Conservation (phyloP, 768 basidiomycete genomes). For the Leccinum boreale region DNA sequence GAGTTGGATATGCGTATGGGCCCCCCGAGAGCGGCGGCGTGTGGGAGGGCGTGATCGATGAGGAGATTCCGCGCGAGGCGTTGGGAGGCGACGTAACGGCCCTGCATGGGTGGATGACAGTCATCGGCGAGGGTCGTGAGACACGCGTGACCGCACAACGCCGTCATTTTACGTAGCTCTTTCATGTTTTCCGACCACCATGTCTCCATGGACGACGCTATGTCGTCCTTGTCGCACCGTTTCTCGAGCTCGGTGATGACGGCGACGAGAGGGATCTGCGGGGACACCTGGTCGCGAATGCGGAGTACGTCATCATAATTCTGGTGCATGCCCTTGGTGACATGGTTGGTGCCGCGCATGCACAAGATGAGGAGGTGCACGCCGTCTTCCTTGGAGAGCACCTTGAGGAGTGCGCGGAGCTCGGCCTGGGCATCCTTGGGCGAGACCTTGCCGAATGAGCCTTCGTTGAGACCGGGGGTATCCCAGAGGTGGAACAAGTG, state of each 20-base stretch:
- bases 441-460: conserved; percentile 22
- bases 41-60: conserved; percentile 19
- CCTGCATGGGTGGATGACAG: conserved; percentile 13
- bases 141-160: conserved; percentile 19
- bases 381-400: conserved; percentile 20
- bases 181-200: conserved; percentile 20
- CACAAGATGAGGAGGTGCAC: conserved; percentile 26
- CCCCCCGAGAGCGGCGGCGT: not conserved
- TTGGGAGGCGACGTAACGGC: conserved; percentile 16
- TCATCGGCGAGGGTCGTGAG: conserved; percentile 23
- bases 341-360: conserved; percentile 18
- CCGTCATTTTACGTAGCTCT: conserved; percentile 4
- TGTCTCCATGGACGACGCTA: conserved; percentile 20
- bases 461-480: conserved; percentile 22
- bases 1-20: not conserved
- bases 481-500: conserved; percentile 24
- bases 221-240: conserved; percentile 6
- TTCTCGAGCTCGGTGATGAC: conserved; percentile 27
- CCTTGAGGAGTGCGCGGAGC: conserved; percentile 15
- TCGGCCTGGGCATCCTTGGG: conserved; percentile 20
- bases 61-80: conserved; percentile 21
- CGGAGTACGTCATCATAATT: conserved; percentile 16
- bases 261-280: conserved; percentile 21
- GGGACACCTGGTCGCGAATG: conserved; percentile 21
- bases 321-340: conserved; percentile 23